A percentile compares a stretch with the other conserved stretches of the same genome.
These are phyloP conservation scores for Metrosideros polymorpha DNA, from an alignment of 441 rosid species.

Conservation along the genomic window DNA sequence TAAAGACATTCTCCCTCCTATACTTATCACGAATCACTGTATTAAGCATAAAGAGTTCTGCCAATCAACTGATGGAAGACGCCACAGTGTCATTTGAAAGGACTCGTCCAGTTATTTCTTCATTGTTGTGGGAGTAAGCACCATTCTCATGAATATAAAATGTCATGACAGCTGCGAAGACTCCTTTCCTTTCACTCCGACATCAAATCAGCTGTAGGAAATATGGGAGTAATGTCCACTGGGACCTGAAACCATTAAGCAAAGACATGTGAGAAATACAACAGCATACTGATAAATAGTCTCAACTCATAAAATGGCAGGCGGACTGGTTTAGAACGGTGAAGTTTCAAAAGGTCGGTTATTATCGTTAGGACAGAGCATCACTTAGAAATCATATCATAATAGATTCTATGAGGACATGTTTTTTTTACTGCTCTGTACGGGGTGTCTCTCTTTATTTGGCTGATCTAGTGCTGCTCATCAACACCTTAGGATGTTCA, in stretches of 20 bases:
- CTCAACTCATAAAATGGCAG: not conserved
- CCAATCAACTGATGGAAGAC: not conserved
- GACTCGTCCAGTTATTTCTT: not conserved
- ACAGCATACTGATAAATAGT: too few relatives aligned
- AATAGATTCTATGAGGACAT: not conserved
- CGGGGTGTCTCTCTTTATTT: not conserved
- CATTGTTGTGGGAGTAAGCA: not conserved
- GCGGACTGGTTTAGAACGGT: too few relatives aligned
- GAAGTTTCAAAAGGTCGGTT: too few relatives aligned
- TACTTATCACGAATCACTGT: not conserved
- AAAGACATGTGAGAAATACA: not conserved
- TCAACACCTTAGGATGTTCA: not conserved
- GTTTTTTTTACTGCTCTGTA: not conserved
- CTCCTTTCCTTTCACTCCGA: conserved; percentile 9
- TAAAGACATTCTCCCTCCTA: not conserved
- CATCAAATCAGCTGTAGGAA: conserved; percentile 39
- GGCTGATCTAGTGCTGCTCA: not conserved
- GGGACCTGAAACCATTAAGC: conserved; percentile 46
- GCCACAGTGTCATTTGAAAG: not conserved
- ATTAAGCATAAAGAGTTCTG: not conserved
- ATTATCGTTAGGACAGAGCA: too few relatives aligned
- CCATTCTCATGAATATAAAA: not conserved
- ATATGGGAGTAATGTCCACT: conserved; percentile 71
- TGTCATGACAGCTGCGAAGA: not conserved
- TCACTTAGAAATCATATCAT: not conserved